Evolutionary conservation across 495 filamentous ascomycete species (phyloP).

Genomic region (Jackrogersella minutella): DNA sequence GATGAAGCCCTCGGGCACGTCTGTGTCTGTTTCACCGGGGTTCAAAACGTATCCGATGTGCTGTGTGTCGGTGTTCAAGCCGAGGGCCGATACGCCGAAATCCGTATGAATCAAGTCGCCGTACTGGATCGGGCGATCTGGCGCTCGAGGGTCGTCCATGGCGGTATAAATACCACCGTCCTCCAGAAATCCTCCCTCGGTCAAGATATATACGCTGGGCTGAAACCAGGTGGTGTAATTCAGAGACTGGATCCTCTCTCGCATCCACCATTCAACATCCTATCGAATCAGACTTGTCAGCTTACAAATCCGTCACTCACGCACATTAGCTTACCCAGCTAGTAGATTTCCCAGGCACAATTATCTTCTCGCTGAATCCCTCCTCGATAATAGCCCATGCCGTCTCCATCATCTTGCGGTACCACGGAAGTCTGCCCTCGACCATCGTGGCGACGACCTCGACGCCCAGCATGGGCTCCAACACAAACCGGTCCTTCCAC

Average conservation of each 20-base stretch:
- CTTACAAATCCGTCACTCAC: background rate
- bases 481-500: conserved; percentile 48
- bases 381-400: conserved; percentile 58
- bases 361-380: conserved; percentile 54
- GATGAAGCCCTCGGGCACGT: conserved; percentile 49
- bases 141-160: conserved; percentile 16
- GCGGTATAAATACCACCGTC: conserved; percentile 19
- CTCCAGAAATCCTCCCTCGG: conserved; percentile 30
- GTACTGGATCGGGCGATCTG: conserved; percentile 47
- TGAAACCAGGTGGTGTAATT: conserved; percentile 62
- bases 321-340: conserved; percentile 45
- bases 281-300: conserved; percentile 21
- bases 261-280: conserved; percentile 60
- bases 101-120: conserved; percentile 58
- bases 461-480: conserved; percentile 53
- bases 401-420: conserved; percentile 54
- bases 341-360: conserved; percentile 52
- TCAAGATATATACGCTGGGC: conserved; percentile 52
- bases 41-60: conserved; percentile 57
- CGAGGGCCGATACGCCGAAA: conserved; percentile 57
- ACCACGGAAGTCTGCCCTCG: conserved; percentile 49
- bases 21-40: conserved; percentile 50
- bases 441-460: conserved; percentile 57
- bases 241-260: conserved; percentile 52
- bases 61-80: conserved; percentile 60